Base-by-base conservation (phyloP, 2,329 filamentous ascomycete species). In the Dichotomopilus funicola region DNA sequence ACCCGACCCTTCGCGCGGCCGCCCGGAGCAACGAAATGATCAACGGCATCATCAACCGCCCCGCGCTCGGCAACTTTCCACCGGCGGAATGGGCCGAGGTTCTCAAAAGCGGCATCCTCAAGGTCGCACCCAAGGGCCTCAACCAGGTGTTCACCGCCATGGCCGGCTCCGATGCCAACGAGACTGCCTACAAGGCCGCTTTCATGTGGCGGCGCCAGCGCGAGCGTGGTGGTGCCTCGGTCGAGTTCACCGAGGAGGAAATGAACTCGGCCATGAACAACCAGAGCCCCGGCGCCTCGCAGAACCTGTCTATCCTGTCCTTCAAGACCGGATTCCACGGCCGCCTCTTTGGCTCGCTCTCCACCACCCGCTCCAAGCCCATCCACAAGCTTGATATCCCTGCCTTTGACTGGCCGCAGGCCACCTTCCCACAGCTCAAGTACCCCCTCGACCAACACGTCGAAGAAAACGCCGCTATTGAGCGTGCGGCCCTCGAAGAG, bases 311-410 rank as follows among this genome's bases (percentile, higher is more conserved):
- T 53, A 95, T 96, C 70, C 76, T 96, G 65, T 92, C 88, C 55
- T 96, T 96, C 83, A 89, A 85, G 74, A 85, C 86, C 40, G 89
- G 79, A 59, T 96, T 96, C 80, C 91, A 96, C 75, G 91, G 91
- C 63, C 89, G 91, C 62, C 82, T 95, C 47, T 95, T 96, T 65
- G 91, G 89, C 67, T 87, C 82, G 56, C 80, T 96, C 54, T 92
- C 88, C 59, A 95, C 90, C 55, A 96, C 91, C 11, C 87, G 91
- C 69, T 91, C 87, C 72, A 96, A 96, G 80, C 83, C 91, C 47
- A 91, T 96, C 70, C 91, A 96, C 79, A 96, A 96, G 76, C 78
- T 96, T 64, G 91, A 96, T 69, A 95, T 96, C 65, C 91, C 91
- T 31, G 89, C 91, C 66, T 96, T 96, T 67, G 88, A 96, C 79